A percentile compares a stretch with the other conserved stretches of the same genome.
These are phyloP conservation scores for Crithidia thermophila DNA, from an alignment of 208 protist genomes.

Conservation along the genomic window DNA sequence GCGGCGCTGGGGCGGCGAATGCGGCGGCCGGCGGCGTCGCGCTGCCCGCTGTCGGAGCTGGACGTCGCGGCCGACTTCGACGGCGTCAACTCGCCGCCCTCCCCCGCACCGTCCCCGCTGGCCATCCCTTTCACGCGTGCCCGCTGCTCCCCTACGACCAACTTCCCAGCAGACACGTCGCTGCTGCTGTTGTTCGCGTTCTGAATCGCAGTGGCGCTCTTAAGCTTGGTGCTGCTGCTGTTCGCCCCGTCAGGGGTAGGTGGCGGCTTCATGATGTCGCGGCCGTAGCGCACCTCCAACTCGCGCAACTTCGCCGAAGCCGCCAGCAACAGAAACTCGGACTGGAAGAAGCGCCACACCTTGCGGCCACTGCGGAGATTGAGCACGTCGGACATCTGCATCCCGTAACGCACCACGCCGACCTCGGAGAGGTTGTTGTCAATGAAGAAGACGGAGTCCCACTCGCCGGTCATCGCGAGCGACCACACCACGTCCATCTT, in stretches of 20 bases:
- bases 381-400: constrained; percentile 57
- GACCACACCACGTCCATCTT: constrained; percentile 91
- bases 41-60: constrained; percentile 13
- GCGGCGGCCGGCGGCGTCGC: not conserved
- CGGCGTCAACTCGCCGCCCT: constrained; percentile 4
- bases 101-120: constrained; percentile 11
- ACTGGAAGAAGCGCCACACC: constrained; percentile 61
- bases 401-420: constrained; percentile 63
- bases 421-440: constrained; percentile 89
- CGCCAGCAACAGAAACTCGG: constrained; percentile 60
- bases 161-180: too few species aligned
- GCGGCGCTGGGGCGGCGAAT: not conserved
- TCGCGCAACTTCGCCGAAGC: constrained; percentile 53
- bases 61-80: constrained; percentile 16
- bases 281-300: constrained; percentile 38
- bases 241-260: not conserved
- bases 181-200: too few species aligned
- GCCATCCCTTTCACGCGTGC: not conserved
- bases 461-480: constrained; percentile 65
- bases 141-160: too few species aligned
- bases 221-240: not conserved
- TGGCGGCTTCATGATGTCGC: constrained; percentile 42
- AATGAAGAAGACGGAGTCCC: constrained; percentile 87
- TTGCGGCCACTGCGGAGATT: constrained; percentile 43
- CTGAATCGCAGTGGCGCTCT: not conserved